Percentiles rank a stretch among this genome's conserved stretches.
phyloP scores from a whole-genome alignment of 768 basidiomycete genomes.

The Hypholoma sublateritium region DNA sequence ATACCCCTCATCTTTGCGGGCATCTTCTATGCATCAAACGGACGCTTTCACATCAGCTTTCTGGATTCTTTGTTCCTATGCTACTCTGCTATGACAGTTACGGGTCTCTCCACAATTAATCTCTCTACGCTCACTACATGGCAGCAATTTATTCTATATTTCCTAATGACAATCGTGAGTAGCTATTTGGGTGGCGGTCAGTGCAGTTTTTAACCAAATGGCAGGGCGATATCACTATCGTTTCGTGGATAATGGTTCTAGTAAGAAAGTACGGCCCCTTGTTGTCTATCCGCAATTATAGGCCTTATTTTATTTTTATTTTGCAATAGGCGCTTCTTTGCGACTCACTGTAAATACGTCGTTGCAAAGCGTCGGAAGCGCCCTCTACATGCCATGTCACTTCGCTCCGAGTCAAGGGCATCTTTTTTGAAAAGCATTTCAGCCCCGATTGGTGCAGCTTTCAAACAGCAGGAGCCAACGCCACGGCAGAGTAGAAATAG shows the following conservation, averaged over 20 bases:
- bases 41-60: conserved; percentile 45
- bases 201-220: background rate
- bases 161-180: conserved; percentile 52
- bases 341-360: conserved; percentile 41
- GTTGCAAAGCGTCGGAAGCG: conserved; percentile 22
- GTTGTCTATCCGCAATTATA: background rate
- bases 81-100: conserved; percentile 57
- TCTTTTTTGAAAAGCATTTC: conserved; percentile 34
- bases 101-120: conserved; percentile 48
- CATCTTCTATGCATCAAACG: conserved; percentile 70
- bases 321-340: conserved; percentile 39
- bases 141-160: conserved; percentile 51
- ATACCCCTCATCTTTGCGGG: conserved; percentile 59
- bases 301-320: background rate
- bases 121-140: conserved; percentile 46
- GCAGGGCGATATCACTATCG: conserved; percentile 47
- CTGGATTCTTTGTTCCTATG: conserved; percentile 63
- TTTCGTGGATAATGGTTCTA: conserved; percentile 68
- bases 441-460: conserved; percentile 23
- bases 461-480: conserved; percentile 15
- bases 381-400: conserved; percentile 8
- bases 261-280: conserved; percentile 47
- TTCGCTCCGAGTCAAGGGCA: conserved; percentile 25
- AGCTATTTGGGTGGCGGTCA: background rate
- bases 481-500: conserved; percentile 13